These are phyloP conservation scores for Kwoniella bestiolae DNA, from an alignment of 768 basidiomycete genomes.

Conservation along the genomic window DNA sequence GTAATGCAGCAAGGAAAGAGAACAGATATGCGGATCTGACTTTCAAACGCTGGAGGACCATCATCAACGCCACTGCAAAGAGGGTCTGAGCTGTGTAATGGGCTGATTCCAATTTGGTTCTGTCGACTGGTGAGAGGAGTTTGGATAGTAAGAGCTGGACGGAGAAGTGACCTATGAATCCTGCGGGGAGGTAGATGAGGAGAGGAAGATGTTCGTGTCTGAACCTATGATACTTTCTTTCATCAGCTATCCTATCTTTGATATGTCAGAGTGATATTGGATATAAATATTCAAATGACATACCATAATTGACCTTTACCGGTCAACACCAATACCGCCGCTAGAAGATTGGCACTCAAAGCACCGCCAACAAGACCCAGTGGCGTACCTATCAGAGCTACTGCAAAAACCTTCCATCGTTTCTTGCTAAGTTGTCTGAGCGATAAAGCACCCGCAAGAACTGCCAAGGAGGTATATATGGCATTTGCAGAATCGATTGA, in stretches of 20 bases:
- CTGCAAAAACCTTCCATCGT: slow-evolving; percentile 49
- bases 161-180: slow-evolving; percentile 70
- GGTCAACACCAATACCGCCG: slow-evolving; percentile 70
- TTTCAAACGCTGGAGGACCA: slow-evolving; percentile 66
- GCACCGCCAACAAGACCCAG: slow-evolving; percentile 65
- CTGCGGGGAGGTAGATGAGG: slow-evolving; percentile 74
- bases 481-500: slow-evolving; percentile 72
- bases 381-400: slow-evolving; percentile 63
- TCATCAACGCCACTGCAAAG: slow-evolving; percentile 65
- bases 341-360: slow-evolving; percentile 71
- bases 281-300: slow-evolving; percentile 16
- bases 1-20: slow-evolving; percentile 65
- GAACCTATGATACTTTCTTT: slow-evolving; percentile 62
- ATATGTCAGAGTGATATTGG: too few species aligned
- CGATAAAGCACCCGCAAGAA: slow-evolving; percentile 61
- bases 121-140: slow-evolving; percentile 61
- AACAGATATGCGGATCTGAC: slow-evolving; percentile 79
- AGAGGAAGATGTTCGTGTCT: slow-evolving; percentile 68
- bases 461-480: slow-evolving; percentile 63
- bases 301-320: slow-evolving; percentile 76
- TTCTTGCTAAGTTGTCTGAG: slow-evolving; percentile 36
- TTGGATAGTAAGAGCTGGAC: slow-evolving; percentile 62
- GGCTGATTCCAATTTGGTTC: slow-evolving; percentile 65
- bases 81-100: slow-evolving; percentile 67
- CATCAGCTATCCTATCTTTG: too few species aligned